A percentile compares a stretch with the other conserved stretches of the same genome.
phyloP scores from a whole-genome alignment of 441 rosid species.

The Adansonia gregorii region DNA sequence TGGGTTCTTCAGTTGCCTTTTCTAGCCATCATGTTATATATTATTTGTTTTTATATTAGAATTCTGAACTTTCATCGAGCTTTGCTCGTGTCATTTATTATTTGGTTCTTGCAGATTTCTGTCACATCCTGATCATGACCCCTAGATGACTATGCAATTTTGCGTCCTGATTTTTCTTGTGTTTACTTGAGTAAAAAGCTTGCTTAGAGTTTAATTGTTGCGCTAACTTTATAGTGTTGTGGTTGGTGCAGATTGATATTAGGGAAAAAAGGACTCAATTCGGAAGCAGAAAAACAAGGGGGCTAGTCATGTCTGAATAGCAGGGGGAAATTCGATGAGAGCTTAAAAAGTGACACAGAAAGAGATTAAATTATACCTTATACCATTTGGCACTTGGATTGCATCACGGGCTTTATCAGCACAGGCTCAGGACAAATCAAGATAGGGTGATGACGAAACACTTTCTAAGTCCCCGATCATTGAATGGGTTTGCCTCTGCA shows the following conservation, averaged over 20 bases:
- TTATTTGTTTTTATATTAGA: background rate
- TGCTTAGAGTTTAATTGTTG: background rate
- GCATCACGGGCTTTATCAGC: too few species aligned
- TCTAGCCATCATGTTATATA: background rate
- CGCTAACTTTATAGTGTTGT: background rate
- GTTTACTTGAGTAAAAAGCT: background rate
- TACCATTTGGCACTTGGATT: too few species aligned
- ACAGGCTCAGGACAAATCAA: background rate
- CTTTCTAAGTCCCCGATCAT: constrained; percentile 33
- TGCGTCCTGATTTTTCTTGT: background rate
- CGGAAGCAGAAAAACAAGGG: background rate
- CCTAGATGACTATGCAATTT: too few species aligned
- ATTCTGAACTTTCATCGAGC: background rate
- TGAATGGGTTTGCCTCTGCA: constrained; percentile 22
- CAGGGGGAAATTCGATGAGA: constrained; percentile 51
- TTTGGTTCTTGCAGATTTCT: constrained; percentile 29
- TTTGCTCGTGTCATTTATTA: background rate
- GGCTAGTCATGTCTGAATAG: constrained; percentile 42
- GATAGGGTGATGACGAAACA: constrained; percentile 33
- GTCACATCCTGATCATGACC: background rate
- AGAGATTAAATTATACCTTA: constrained; percentile 21
- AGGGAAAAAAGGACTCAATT: background rate
- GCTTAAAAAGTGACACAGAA: constrained; percentile 66
- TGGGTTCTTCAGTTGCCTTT: constrained; percentile 23
- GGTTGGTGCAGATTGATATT: background rate